Evolutionary conservation across 768 basidiomycete species (phyloP).

Genomic region (Trametes maxima): DNA sequence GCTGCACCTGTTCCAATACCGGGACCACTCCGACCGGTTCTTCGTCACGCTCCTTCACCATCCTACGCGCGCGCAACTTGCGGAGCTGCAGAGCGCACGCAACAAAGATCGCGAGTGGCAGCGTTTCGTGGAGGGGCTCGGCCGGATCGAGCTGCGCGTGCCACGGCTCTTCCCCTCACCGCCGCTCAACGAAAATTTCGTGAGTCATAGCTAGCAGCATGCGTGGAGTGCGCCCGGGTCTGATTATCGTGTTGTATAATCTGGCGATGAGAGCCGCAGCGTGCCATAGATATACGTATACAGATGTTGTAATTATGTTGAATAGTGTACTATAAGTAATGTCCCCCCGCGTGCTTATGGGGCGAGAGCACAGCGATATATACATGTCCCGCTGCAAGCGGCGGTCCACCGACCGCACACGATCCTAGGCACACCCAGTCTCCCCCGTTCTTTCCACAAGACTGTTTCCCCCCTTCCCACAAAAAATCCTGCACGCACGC

Average conservation of each 20-base stretch:
- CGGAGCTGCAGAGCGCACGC: conserved; percentile 11
- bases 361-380: no score
- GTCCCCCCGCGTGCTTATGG: neutral
- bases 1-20: conserved; percentile 20
- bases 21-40: conserved; percentile 21
- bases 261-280: neutral
- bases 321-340: conserved; percentile 10
- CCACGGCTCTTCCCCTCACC: neutral
- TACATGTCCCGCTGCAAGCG: no score
- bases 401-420: no score
- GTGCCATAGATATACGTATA: neutral
- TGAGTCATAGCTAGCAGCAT: conserved; percentile 5
- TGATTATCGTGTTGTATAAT: neutral
- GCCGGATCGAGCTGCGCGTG: conserved; percentile 10
- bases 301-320: neutral
- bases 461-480: no score
- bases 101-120: conserved; percentile 12
- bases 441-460: no score
- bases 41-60: conserved; percentile 24
- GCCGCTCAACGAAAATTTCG: neutral
- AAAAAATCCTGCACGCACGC: no score
- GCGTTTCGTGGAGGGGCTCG: conserved; percentile 1
- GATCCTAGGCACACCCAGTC: no score
- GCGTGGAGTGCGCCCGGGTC: neutral
- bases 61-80: conserved; percentile 20